Percentiles rank a stretch among this genome's conserved stretches.
These are phyloP conservation scores for Podospora sp. DNA, from an alignment of 495 filamentous ascomycete species.

Conservation along the genomic window DNA sequence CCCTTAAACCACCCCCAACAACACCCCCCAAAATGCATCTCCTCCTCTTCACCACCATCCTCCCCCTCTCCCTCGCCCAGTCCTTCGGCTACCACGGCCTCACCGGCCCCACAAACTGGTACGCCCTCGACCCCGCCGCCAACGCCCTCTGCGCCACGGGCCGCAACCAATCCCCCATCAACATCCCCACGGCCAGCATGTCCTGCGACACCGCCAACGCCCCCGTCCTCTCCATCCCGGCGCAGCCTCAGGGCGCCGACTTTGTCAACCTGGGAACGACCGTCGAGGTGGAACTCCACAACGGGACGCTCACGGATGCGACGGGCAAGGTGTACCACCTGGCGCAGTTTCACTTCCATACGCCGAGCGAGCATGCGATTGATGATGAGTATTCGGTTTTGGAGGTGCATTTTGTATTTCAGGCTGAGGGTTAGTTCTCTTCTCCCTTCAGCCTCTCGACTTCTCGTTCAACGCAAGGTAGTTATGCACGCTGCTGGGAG, in stretches of 20 bases:
- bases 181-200: not conserved
- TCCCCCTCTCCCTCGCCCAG: not conserved
- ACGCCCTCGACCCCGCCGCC: not conserved
- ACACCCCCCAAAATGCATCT: not conserved
- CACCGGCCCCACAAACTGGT: constrained; percentile 10
- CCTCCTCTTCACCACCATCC: not conserved
- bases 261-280: constrained; percentile 12
- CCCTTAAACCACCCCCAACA: not conserved
- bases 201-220: not conserved
- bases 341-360: constrained; percentile 16
- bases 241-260: constrained; percentile 1
- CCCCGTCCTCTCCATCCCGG: constrained; percentile 6
- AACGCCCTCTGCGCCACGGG: constrained; percentile 6
- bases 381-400: constrained; percentile 9
- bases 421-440: not conserved
- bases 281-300: constrained; percentile 7
- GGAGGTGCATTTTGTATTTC: constrained; percentile 18
- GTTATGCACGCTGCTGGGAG: too few relatives aligned
- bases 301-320: constrained; percentile 1
- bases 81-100: constrained; percentile 10
- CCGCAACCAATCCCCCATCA: constrained; percentile 12
- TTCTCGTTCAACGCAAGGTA: too few relatives aligned
- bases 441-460: not conserved
- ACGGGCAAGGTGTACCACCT: constrained; percentile 7
- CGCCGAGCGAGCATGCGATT: constrained; percentile 9